Evolutionary conservation across 2,329 filamentous ascomycete genomes (phyloP).

Genomic region (Sporothrix sp.): DNA sequence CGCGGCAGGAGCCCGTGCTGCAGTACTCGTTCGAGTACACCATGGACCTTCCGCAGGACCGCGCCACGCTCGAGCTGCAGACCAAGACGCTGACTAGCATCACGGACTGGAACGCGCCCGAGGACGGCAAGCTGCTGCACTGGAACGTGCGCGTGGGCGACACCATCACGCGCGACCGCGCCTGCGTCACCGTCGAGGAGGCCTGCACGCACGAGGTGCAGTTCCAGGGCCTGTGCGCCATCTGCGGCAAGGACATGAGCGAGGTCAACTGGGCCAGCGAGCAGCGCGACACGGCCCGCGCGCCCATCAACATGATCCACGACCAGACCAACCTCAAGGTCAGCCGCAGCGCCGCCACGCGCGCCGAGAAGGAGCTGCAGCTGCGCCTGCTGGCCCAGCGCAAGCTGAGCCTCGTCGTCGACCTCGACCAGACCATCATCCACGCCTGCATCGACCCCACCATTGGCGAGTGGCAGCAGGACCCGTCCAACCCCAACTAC

Average conservation of each 20-base stretch:
- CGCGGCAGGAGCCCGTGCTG: constrained; percentile 68
- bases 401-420: constrained; percentile 88
- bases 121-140: constrained; percentile 65
- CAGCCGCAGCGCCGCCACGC: constrained; percentile 68
- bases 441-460: constrained; percentile 96
- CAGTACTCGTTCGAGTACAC: constrained; percentile 79
- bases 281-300: constrained; percentile 68
- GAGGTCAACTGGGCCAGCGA: constrained; percentile 78
- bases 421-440: constrained; percentile 96
- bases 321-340: constrained; percentile 82
- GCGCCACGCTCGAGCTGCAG: constrained; percentile 47
- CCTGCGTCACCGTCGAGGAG: constrained; percentile 72
- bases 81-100: constrained; percentile 60
- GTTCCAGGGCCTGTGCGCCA: constrained; percentile 79
- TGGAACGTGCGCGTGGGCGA: constrained; percentile 67
- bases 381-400: constrained; percentile 66
- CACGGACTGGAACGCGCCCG: constrained; percentile 71
- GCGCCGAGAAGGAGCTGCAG: constrained; percentile 79
- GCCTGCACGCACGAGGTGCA: constrained; percentile 85
- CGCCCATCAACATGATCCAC: constrained; percentile 90
- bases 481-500: constrained; percentile 82
- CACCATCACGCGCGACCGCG: constrained; percentile 48
- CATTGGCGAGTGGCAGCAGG: constrained; percentile 87
- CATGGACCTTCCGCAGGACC: constrained; percentile 61
- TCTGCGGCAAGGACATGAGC: constrained; percentile 95